phyloP scores from a whole-genome alignment of 2,329 filamentous ascomycete species.

The Eutypa lata region DNA sequence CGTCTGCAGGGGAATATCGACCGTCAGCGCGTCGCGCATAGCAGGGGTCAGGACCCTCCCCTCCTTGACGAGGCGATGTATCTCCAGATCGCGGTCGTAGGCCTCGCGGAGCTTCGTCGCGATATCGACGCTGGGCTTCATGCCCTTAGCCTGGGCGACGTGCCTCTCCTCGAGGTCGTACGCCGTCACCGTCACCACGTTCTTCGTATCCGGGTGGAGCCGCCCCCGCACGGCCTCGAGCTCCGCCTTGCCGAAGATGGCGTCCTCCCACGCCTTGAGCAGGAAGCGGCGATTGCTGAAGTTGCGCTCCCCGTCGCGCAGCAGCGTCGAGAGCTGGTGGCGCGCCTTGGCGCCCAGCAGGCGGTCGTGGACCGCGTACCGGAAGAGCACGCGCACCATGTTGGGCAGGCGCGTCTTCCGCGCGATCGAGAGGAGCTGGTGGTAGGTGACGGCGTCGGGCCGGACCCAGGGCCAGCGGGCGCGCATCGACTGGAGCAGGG shows the following conservation, averaged over 20 bases:
- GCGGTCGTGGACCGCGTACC: constrained; percentile 19
- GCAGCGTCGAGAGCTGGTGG: constrained; percentile 15
- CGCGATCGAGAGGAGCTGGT: constrained; percentile 20
- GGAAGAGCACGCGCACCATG: constrained; percentile 28
- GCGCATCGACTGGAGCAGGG: constrained; percentile 8
- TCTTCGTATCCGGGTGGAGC: not conserved
- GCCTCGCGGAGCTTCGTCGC: constrained; percentile 23
- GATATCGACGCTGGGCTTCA: constrained; percentile 11
- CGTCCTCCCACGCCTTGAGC: constrained; percentile 23
- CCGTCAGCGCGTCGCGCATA: constrained; percentile 14
- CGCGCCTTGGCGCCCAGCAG: constrained; percentile 16
- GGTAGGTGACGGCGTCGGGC: constrained; percentile 21
- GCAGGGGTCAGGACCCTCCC: constrained; percentile 10
- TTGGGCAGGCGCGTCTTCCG: constrained; percentile 26
- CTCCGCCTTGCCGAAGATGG: constrained; percentile 23
- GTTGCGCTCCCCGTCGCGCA: constrained; percentile 1
- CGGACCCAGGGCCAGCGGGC: constrained; percentile 11
- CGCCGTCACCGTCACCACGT: not conserved
- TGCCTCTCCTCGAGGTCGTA: constrained; percentile 13
- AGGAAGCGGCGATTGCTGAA: constrained; percentile 8
- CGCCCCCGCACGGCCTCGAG: constrained; percentile 14
- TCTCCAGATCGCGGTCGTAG: constrained; percentile 18
- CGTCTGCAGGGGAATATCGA: constrained; percentile 20
- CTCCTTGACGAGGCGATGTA: constrained; percentile 18
- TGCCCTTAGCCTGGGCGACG: constrained; percentile 3